These are phyloP conservation scores for Oehlia diaphana DNA, from an alignment of 192 early-diverging fungal genomes.

Conservation along the genomic window DNA sequence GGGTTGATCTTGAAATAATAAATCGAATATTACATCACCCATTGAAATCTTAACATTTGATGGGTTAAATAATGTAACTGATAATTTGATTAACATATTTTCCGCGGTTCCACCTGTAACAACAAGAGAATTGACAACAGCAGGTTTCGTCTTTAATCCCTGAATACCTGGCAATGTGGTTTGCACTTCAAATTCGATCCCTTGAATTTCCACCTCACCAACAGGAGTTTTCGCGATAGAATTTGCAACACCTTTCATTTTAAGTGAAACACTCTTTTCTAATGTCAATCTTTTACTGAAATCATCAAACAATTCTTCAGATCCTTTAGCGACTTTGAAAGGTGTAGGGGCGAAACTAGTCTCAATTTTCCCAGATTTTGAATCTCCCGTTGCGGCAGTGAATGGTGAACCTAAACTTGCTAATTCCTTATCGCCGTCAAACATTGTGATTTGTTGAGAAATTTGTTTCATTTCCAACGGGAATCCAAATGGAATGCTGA, in stretches of 20 bases:
- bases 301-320: conserved; percentile 51
- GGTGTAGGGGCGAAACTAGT: conserved; percentile 51
- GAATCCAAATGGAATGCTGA: conserved; percentile 66
- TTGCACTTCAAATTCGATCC: conserved; percentile 55
- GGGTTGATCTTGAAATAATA: conserved; percentile 38
- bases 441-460: conserved; percentile 53
- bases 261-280: conserved; percentile 40
- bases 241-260: conserved; percentile 48
- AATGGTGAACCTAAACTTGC: conserved; percentile 34
- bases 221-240: conserved; percentile 55
- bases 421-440: conserved; percentile 35
- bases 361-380: conserved; percentile 43
- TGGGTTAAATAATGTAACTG: conserved; percentile 48
- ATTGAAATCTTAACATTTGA: conserved; percentile 53
- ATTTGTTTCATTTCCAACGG: conserved; percentile 56
- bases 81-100: conserved; percentile 44
- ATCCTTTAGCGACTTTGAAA: conserved; percentile 45
- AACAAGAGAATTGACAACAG: conserved; percentile 53
- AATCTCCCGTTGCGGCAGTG: conserved; percentile 42
- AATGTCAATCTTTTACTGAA: conserved; percentile 53
- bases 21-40: conserved; percentile 46
- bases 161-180: conserved; percentile 55
- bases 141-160: conserved; percentile 51
- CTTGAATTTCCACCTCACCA: conserved; percentile 51
- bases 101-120: conserved; percentile 55